These are phyloP conservation scores for Vigna mungo DNA, from an alignment of 306 rosid species.

Conservation along the genomic window DNA sequence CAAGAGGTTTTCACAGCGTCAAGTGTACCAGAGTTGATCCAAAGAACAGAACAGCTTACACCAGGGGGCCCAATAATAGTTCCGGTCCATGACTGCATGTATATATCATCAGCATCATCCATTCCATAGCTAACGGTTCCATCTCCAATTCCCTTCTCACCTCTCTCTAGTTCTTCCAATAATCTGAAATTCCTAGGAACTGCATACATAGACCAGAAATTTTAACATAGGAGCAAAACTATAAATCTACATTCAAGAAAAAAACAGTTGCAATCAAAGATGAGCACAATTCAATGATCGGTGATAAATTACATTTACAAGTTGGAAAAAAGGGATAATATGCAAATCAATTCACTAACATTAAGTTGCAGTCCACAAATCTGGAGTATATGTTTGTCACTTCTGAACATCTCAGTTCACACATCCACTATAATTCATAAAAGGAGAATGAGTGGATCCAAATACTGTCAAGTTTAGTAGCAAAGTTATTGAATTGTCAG, in stretches of 20 bases:
- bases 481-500: background rate
- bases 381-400: conserved; percentile 10
- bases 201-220: conserved; percentile 44
- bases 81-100: conserved; percentile 98
- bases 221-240: conserved; percentile 20
- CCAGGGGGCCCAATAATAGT: conserved; percentile 95
- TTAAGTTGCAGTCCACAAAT: conserved; percentile 5
- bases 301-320: conserved; percentile 5
- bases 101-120: conserved; percentile 98
- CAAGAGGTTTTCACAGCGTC: conserved; percentile 19
- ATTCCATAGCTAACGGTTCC: conserved; percentile 99
- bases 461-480: background rate
- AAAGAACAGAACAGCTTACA: conserved; percentile 57
- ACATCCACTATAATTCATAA: background rate
- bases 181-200: conserved; percentile 97
- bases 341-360: conserved; percentile 6
- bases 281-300: background rate
- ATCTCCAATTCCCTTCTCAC: conserved; percentile 98
- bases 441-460: background rate
- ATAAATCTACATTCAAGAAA: background rate
- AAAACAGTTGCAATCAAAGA: background rate
- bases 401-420: background rate
- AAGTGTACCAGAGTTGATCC: conserved; percentile 24
- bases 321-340: background rate
- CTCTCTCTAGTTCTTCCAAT: conserved; percentile 98